Percentiles rank a stretch among this genome's conserved stretches.
Conservation (phyloP, 768 basidiomycete genomes). For the Tricholoma sp. region DNA sequence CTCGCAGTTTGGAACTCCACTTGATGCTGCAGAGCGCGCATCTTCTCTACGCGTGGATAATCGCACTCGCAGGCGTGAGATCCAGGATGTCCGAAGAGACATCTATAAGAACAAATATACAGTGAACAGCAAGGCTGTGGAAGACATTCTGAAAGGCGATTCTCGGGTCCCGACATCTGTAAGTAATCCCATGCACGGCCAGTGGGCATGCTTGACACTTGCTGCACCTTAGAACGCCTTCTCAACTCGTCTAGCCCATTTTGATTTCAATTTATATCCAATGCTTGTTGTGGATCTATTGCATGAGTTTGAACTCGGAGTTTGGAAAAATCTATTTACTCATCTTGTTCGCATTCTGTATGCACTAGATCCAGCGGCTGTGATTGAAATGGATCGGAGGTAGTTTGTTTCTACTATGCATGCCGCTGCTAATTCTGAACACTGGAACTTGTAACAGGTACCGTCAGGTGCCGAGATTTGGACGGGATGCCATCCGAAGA, state of each 20-base stretch:
- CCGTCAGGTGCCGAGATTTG: background rate
- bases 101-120: slow-evolving; percentile 3
- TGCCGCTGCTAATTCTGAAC: background rate
- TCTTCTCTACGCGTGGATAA: background rate
- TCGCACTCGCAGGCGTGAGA: background rate
- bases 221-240: background rate
- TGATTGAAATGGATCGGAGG: slow-evolving; percentile 19
- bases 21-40: background rate
- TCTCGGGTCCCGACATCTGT: slow-evolving; percentile 12
- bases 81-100: background rate
- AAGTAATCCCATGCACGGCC: no score
- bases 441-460: background rate
- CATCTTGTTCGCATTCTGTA: slow-evolving; percentile 18
- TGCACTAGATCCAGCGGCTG: slow-evolving; percentile 4
- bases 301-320: slow-evolving; percentile 4
- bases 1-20: background rate
- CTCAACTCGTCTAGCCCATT: background rate
- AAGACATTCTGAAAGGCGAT: background rate
- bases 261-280: slow-evolving; percentile 18
- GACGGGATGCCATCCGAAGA: background rate
- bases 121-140: slow-evolving; percentile 5
- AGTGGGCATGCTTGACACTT: no score
- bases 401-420: no score
- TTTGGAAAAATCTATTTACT: no score
- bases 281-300: slow-evolving; percentile 29